Evolutionary conservation across 768 basidiomycete species (phyloP), one percentile per base, ranked within the genome.

Genomic region (Rhodotorula paludigena): DNA sequence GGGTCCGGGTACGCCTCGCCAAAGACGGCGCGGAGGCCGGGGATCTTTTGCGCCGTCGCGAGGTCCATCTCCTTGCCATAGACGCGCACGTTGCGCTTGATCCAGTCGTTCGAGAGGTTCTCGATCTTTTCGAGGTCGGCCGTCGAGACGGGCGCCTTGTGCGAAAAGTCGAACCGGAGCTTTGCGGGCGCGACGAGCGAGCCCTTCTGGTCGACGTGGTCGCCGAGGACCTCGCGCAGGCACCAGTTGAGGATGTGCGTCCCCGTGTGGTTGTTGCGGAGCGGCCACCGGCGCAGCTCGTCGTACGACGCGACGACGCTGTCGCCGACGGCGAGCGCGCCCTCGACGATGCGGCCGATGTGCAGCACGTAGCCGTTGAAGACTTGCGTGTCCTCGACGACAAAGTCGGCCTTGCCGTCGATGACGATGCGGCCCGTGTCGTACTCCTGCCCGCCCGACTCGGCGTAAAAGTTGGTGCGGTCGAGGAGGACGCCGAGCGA

Each of bases 1-100:
- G 96, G 96, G 78, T 98, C 93, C 8, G 96, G 96, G 77, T 99
- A 99, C 0, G 89, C 84, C 80, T 99, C 96, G 52, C 96, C 96
- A 74, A 99, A 99, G 52, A 99, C 96, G 4, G 94, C 96, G 39
- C 96, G 84, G 39, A 98, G 79, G 10, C 96, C 94, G n/a, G 93
- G 85, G 60, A 99, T 94, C 77, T 87, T 86, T 73, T 86, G 85
- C 0, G 92, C 92, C 11, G 82, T 83, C 60, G 83, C 82, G 35
- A 99, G 82, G 54, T 86, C 82, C 57, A 99, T 79, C 55, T 99
- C 90, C 78, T 90, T 87, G 77, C 90, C 87, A 77, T 82, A 96
- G 33, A 98, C 96, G 66, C 83, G 84, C 71, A 92, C 91, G 73
- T 94, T 92, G 77, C 83, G 85, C 76, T 84, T 84, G 78, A 99